Percentiles rank a stretch among this genome's conserved stretches.
Conservation (phyloP, 192 early-diverging fungal genomes). For the Chytriomyces hyalinus region DNA sequence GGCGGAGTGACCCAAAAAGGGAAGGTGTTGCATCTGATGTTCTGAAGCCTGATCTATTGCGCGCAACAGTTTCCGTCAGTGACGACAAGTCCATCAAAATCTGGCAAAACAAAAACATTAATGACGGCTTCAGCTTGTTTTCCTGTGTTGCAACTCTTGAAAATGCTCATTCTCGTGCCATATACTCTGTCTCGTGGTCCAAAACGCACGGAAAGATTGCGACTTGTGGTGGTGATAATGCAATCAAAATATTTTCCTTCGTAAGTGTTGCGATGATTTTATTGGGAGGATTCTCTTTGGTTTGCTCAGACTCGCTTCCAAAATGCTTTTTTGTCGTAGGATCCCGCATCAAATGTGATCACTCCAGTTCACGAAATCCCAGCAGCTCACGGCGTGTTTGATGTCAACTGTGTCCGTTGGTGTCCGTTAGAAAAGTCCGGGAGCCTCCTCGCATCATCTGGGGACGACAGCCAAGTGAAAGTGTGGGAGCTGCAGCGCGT, state of each 20-base stretch:
- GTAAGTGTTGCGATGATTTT: slow-evolving; percentile 22
- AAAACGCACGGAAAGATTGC: slow-evolving; percentile 71
- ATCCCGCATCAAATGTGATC: neutral
- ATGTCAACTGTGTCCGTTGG: slow-evolving; percentile 92
- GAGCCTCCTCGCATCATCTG: slow-evolving; percentile 82
- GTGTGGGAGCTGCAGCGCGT: slow-evolving; percentile 69
- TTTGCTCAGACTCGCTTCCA: neutral
- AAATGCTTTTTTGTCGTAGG: neutral
- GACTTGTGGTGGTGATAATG: slow-evolving; percentile 84
- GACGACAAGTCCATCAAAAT: slow-evolving; percentile 86
- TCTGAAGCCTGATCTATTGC: neutral
- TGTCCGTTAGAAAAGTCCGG: slow-evolving; percentile 63
- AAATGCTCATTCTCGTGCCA: slow-evolving; percentile 80
- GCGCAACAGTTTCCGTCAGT: slow-evolving; percentile 71
- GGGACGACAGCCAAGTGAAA: slow-evolving; percentile 86
- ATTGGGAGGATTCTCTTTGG: neutral
- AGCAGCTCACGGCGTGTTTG: slow-evolving; percentile 81
- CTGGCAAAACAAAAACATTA: slow-evolving; percentile 60
- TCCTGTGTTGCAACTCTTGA: slow-evolving; percentile 69
- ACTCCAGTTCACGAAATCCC: slow-evolving; percentile 10
- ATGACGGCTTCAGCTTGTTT: slow-evolving; percentile 46
- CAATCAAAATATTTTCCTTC: slow-evolving; percentile 43
- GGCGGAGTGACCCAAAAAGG: neutral
- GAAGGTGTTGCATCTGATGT: neutral
- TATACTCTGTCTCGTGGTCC: slow-evolving; percentile 95